Evolutionary conservation across 2,329 filamentous ascomycete species (phyloP), one percentile per base, ranked within the genome.

Genomic region (Fusarium tjaetaba): DNA sequence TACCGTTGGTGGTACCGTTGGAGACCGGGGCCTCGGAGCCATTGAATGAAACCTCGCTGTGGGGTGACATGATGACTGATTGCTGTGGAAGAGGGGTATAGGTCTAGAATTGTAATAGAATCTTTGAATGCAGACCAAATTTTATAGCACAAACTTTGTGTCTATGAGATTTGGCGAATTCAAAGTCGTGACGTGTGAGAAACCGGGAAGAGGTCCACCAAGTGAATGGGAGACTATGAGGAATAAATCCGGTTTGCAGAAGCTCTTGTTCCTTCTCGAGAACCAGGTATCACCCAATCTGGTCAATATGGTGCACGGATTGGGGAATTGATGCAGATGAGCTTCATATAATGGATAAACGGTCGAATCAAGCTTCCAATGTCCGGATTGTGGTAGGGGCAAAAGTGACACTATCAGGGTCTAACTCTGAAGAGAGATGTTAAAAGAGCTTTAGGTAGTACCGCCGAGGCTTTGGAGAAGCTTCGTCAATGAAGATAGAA

Each of bases 41-140:
- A 58, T 75, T 76, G 61, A 80, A 72, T 52, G 76, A 72, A 53
- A 80, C 68, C 52, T 83, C 81, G 70, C 80, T 81, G 68, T 82
- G 81, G 61, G 81, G 81, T 49, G 81, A 79, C 82, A 83, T 83
- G 61, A 59, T 78, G 72, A 52, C 56, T 38, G 41, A n/a, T 28
- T 67, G 53, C 55, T 51, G 49, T 58, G 65, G 52, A 61, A 62
- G 62, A 57, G 58, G 67, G 63, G 43, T 63, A 68, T 71, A 39
- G 42, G 26, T 59, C 24, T 65, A 68, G 46, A 61, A 52, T 22
- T 65, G 52, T 11, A 60, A 60, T 38, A 39, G 51, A 42, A 42
- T 43, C 38, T 28, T 49, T 38, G 20, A 52, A 41, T n/a, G 42
- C 22, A 57, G 26, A 39, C 53, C 34, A 34, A 20, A 36, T 66